Conservation (phyloP, 1,139 yeast species). For the Ogataea hybrid region DNA sequence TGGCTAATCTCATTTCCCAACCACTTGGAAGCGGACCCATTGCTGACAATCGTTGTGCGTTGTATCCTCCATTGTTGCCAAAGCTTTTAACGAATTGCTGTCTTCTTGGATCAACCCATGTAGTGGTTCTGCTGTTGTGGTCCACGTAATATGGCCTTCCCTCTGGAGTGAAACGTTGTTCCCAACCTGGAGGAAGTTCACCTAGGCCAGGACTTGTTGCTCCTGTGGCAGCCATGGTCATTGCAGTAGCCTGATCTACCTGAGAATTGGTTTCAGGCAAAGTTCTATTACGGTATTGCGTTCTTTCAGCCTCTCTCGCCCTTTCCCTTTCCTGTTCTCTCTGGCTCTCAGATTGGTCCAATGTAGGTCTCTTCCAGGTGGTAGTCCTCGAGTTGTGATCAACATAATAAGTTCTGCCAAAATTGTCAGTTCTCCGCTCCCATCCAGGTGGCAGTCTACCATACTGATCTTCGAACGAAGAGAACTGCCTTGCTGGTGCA, state of each 20-base stretch:
- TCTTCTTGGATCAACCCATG: conserved; percentile 99
- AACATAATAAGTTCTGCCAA: conserved; percentile 95
- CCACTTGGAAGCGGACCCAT: conserved; percentile 98
- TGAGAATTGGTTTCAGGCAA: conserved; percentile 49
- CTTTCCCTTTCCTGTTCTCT: conserved; percentile 59
- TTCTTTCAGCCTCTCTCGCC: conserved; percentile 81
- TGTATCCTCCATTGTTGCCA: conserved; percentile 83
- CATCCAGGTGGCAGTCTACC: conserved; percentile 98
- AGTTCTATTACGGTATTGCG: conserved; percentile 88
- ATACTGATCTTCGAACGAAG: conserved; percentile 94
- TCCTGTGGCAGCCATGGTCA: conserved; percentile 81
- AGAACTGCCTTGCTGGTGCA: conserved; percentile 52
- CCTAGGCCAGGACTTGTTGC: conserved; percentile 96
- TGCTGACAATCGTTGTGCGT: conserved; percentile 98
- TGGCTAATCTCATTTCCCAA: conserved; percentile 99
- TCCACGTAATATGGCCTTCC: conserved; percentile 98
- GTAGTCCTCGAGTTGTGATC: conserved; percentile 98
- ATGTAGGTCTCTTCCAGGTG: conserved; percentile 95
- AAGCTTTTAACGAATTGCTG: conserved; percentile 97
- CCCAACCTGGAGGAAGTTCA: conserved; percentile 99
- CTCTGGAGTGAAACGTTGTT: conserved; percentile 95
- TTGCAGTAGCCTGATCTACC: conserved; percentile 57
- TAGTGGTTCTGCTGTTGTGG: conserved; percentile 96
- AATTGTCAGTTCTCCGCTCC: conserved; percentile 97
- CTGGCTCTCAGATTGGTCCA: conserved; percentile 66